phyloP scores from a whole-genome alignment of 2,329 filamentous ascomycete species.

The Venturiaceae sp. region DNA sequence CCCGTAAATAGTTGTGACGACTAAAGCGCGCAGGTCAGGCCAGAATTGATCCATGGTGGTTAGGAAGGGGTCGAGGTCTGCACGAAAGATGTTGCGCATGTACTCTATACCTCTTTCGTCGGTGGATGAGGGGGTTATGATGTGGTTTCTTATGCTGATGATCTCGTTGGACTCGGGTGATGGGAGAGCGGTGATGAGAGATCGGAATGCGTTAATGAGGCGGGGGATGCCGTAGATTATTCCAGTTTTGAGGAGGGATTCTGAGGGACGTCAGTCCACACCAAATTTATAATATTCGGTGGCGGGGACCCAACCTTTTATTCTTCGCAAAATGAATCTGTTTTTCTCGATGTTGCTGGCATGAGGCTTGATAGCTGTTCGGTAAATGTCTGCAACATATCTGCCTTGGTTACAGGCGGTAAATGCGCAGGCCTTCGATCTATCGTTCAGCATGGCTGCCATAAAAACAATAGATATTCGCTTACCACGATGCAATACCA shows the following conservation, averaged over 20 bases:
- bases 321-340: background rate
- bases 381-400: background rate
- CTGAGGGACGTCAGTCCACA: background rate
- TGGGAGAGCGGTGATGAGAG: background rate
- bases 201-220: background rate
- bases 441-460: background rate
- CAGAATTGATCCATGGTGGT: background rate
- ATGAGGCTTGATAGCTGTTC: background rate
- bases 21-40: background rate
- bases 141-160: background rate
- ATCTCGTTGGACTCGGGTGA: background rate
- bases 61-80: slow-evolving; percentile 1
- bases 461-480: background rate
- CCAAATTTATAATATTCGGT: too few relatives aligned
- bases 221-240: slow-evolving; percentile 2
- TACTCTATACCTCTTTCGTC: background rate
- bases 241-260: slow-evolving; percentile 2
- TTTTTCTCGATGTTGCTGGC: background rate
- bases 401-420: background rate
- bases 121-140: background rate
- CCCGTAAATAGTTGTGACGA: slow-evolving; percentile 1
- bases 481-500: background rate
- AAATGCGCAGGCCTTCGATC: background rate
- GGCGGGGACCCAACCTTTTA: background rate
- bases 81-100: slow-evolving; percentile 5